These are phyloP conservation scores for Vanderwaltozyma yarrowii DNA, from an alignment of 805 yeast species.

Conservation along the genomic window DNA sequence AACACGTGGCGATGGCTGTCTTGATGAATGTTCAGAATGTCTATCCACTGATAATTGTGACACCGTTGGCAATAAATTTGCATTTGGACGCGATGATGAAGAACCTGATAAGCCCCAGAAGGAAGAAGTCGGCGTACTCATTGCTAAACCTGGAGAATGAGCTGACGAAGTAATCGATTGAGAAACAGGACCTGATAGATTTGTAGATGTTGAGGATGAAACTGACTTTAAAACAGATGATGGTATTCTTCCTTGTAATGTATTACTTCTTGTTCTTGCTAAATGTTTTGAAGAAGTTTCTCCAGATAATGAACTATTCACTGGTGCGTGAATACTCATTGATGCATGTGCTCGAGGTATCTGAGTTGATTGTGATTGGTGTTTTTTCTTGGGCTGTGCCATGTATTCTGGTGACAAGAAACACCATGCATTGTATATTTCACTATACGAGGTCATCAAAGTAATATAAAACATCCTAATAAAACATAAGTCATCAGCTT, in stretches of 20 bases:
- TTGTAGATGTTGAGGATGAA: background rate
- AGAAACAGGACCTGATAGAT: background rate
- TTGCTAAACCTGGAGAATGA: constrained; percentile 6
- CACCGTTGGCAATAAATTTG: background rate
- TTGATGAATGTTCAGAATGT: background rate
- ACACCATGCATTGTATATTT: constrained; percentile 56
- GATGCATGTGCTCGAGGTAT: constrained; percentile 1
- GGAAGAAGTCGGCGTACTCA: constrained; percentile 4
- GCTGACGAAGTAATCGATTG: background rate
- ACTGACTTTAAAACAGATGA: background rate
- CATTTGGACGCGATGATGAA: background rate
- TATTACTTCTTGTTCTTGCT: constrained; percentile 19
- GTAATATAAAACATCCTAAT: constrained; percentile 54
- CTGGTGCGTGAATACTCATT: background rate
- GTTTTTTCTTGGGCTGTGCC: background rate
- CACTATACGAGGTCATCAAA: constrained; percentile 52
- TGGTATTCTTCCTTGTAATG: constrained; percentile 11
- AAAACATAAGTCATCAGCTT: constrained; percentile 51
- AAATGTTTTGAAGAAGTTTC: constrained; percentile 4
- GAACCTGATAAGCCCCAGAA: background rate
- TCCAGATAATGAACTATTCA: background rate
- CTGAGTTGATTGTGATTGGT: background rate
- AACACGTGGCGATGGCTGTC: constrained; percentile 1
- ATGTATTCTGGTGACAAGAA: constrained; percentile 9
- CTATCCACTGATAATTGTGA: constrained; percentile 1